Evolutionary conservation across 352 stramenopile species (phyloP).

Genomic region (Halophytophthora batemanensis): DNA sequence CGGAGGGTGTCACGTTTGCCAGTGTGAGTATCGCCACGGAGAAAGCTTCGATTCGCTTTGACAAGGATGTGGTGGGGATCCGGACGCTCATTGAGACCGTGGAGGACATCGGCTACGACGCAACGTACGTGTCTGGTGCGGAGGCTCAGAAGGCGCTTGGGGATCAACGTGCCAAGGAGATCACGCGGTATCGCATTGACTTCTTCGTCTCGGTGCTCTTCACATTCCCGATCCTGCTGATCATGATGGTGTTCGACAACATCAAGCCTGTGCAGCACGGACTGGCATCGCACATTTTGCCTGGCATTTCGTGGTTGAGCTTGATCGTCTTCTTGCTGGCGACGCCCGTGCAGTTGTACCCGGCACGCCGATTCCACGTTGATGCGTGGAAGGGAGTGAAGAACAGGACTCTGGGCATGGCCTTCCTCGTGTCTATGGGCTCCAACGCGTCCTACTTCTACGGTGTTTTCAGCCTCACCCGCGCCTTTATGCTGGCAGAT

Average conservation of each 20-base stretch:
- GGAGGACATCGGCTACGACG: slow-evolving; percentile 89
- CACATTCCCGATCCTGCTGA: slow-evolving; percentile 91
- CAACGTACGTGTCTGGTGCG: slow-evolving; percentile 56
- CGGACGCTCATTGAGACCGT: slow-evolving; percentile 86
- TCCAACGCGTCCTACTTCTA: slow-evolving; percentile 97
- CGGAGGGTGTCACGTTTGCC: slow-evolving; percentile 69
- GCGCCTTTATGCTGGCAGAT: slow-evolving; percentile 59
- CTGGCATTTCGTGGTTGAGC: slow-evolving; percentile 72
- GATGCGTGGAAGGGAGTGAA: slow-evolving; percentile 91
- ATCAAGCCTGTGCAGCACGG: slow-evolving; percentile 49
- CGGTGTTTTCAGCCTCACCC: slow-evolving; percentile 87
- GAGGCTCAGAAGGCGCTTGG: slow-evolving; percentile 81
- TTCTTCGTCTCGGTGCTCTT: slow-evolving; percentile 90
- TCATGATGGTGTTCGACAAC: slow-evolving; percentile 91
- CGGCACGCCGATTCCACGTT: slow-evolving; percentile 92
- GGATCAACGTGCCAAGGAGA: slow-evolving; percentile 76
- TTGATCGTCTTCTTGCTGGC: slow-evolving; percentile 80
- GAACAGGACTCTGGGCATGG: slow-evolving; percentile 93
- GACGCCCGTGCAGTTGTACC: slow-evolving; percentile 96
- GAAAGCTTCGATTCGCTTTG: slow-evolving; percentile 74
- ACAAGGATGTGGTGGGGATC: slow-evolving; percentile 72
- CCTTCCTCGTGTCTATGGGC: slow-evolving; percentile 96
- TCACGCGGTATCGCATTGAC: slow-evolving; percentile 74
- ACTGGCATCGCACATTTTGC: slow-evolving; percentile 52
- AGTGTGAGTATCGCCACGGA: slow-evolving; percentile 88